Percentiles rank a stretch among this genome's conserved stretches.
Evolutionary conservation across 2,329 filamentous ascomycete genomes (phyloP).

Genomic region (Fusarium circinatum): DNA sequence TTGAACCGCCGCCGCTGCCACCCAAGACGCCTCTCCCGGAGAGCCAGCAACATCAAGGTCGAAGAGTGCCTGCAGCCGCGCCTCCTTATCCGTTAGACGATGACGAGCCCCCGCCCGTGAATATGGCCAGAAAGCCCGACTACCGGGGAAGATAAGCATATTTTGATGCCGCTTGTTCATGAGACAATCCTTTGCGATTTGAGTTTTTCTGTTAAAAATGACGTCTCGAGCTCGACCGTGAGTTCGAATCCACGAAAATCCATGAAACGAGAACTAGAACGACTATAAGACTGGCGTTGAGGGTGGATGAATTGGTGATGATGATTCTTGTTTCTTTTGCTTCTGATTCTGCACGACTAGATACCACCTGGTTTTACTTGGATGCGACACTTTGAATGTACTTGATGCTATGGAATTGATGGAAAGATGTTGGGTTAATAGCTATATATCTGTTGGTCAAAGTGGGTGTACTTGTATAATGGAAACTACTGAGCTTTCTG

Average conservation of each 20-base stretch:
- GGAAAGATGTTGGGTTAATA: not conserved
- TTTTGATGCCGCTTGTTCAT: not conserved
- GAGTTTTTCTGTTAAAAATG: not conserved
- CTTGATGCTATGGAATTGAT: conserved; percentile 8
- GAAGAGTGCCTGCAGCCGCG: conserved; percentile 50
- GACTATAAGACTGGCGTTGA: conserved; percentile 25
- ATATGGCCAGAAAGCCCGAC: conserved; percentile 86
- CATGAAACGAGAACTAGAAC: conserved; percentile 5
- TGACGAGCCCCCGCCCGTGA: conserved; percentile 83
- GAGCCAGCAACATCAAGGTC: conserved; percentile 45
- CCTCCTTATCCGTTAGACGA: conserved; percentile 86
- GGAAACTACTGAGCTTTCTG: not conserved
- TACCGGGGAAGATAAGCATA: conserved; percentile 60
- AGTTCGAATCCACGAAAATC: not conserved
- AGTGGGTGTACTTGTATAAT: conserved; percentile 1
- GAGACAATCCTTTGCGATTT: not conserved
- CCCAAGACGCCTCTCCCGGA: conserved; percentile 80
- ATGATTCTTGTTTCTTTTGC: conserved; percentile 18
- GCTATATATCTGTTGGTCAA: conserved; percentile 6
- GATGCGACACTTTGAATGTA: conserved; percentile 13
- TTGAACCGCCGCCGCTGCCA: conserved; percentile 76
- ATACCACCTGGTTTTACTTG: conserved; percentile 39
- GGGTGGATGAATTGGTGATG: conserved; percentile 4
- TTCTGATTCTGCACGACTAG: conserved; percentile 31
- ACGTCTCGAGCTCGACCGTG: not conserved